Base-by-base conservation (phyloP, 2,329 filamentous ascomycete species). In the Penicillium sp. region DNA sequence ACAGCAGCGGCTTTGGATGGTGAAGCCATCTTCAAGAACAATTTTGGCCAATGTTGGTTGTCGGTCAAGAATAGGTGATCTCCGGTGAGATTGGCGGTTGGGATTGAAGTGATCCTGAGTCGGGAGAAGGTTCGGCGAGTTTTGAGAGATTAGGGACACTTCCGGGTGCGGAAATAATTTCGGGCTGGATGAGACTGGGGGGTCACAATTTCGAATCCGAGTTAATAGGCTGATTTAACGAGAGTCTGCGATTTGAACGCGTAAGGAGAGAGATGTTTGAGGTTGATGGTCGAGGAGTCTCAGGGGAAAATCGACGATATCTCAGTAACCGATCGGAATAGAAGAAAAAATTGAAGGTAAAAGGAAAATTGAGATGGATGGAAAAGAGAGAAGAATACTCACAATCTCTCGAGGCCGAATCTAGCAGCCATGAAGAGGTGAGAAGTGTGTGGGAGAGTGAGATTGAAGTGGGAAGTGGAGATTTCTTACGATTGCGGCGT, bases 361-460 rank as follows among this genome's bases (percentile, higher is more conserved):
- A 54, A 54, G 43, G 46, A 45, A 42, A 38, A 56, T 35, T 35
- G 33, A 35, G 45, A 21, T 38, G 54, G 47, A 56, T 56, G 52
- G 48, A 27, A 57, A 58, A 51, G 50, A 27, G 54, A 56, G 57
- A 56, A 56, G 46, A 58, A 61, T 43, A 60, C 54, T 58, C 57
- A 58, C 55, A 57, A 46, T 59, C 61, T 50, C 37, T 51, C 31
- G 31, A 41, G 21, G 48, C 61, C 60, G 59, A 64, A 63, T 62
- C 59, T 61, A 65, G 60, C 61, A 69, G 69, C 66, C 60, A 69
- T 65, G 64, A 62, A 61, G 62, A 65, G 46, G 57, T 61, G 61
- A 64, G 62, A 64, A 61, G 42, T 52, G 62, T 56, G 56, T 57
- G 45, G 33, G 54, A 62, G 61, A 65, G 64, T 67, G 66, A 66